A percentile compares a stretch with the other conserved stretches of the same genome.
Conservation (phyloP, 345 rosid genomes). For the Stellera chamaejasme region DNA sequence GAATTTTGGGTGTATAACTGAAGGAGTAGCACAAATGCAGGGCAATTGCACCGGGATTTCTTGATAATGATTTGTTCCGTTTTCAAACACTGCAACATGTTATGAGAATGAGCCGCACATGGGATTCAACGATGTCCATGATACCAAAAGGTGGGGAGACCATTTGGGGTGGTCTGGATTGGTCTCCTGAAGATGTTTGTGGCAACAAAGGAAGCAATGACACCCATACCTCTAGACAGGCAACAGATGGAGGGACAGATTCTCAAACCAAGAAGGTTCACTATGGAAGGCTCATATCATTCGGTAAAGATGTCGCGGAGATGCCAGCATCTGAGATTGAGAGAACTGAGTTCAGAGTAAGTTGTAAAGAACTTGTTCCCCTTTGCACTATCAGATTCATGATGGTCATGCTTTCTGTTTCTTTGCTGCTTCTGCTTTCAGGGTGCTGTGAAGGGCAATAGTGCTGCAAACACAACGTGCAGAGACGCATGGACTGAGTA, state of each 20-base stretch:
- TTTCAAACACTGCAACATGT: constrained; percentile 76
- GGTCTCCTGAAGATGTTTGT: constrained; percentile 81
- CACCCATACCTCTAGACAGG: constrained; percentile 18
- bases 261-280: constrained; percentile 34
- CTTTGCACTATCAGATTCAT: not conserved
- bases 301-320: constrained; percentile 74
- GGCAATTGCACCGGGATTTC: constrained; percentile 84
- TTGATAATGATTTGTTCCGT: constrained; percentile 70
- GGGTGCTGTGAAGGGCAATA: constrained; percentile 76
- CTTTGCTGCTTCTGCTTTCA: constrained; percentile 23
- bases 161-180: constrained; percentile 90
- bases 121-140: constrained; percentile 99
- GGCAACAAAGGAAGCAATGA: constrained; percentile 34
- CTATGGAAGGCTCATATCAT: constrained; percentile 87
- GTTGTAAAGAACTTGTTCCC: constrained; percentile 6
- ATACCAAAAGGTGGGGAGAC: constrained; percentile 90
- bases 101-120: constrained; percentile 81
- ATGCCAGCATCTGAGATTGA: constrained; percentile 53
- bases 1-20: not conserved
- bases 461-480: constrained; percentile 58
- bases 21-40: constrained; percentile 35
- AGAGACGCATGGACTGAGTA: constrained; percentile 93
- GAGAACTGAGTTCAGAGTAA: constrained; percentile 80
- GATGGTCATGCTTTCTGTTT: not conserved
- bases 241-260: constrained; percentile 21